Evolutionary conservation across 2,329 filamentous ascomycete species (phyloP), one percentile per base, ranked within the genome.

Genomic region (Colletotrichum destructivum): DNA sequence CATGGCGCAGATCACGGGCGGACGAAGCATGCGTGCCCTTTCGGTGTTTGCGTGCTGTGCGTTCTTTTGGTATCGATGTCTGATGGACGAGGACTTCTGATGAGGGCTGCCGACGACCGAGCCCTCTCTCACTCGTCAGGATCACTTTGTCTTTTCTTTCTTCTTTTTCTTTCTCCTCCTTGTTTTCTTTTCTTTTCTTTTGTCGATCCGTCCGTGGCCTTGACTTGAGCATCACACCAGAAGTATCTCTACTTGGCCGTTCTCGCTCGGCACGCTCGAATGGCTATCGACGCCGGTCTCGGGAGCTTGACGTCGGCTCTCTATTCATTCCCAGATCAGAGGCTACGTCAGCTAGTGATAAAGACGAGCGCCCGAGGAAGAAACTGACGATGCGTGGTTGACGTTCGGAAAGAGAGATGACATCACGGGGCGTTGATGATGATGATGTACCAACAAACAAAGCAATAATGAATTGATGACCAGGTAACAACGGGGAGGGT

Each of bases 71-170:
- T 71, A 71, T 57, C 69, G 69, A 35, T 71, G 69, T 31, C 12
- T 71, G 23, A 68, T 57, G 69, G 64, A 71, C 49, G 69, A 71
- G 51, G 64, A 71, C n/a, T 71, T 68, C 46, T 71, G 64, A 71
- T 7, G 54, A 26, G n/a, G 40, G 4, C 31, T 12, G 44, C 12
- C 26, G 31, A 40, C 35, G 54, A 31, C n/a, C 46, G 11, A 4
- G 4, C 2, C 11, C 31, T 18, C 23, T n/a, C 15, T 6, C 23
- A 26, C 23, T 26, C 26, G 4, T 26, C 26, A 26, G 4, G 26
- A 26, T 26, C 26, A 26, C 26, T 26, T 26, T 26, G 26, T 26
- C 26, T 26, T 26, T 26, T 26, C 26, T 26, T 26, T 26, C 26
- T 18, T n/a, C 18, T 38, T 18, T 13, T 51, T 8, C 12, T 26